phyloP scores from a whole-genome alignment of 306 rosid genomes.

The Inga oerstediana region DNA sequence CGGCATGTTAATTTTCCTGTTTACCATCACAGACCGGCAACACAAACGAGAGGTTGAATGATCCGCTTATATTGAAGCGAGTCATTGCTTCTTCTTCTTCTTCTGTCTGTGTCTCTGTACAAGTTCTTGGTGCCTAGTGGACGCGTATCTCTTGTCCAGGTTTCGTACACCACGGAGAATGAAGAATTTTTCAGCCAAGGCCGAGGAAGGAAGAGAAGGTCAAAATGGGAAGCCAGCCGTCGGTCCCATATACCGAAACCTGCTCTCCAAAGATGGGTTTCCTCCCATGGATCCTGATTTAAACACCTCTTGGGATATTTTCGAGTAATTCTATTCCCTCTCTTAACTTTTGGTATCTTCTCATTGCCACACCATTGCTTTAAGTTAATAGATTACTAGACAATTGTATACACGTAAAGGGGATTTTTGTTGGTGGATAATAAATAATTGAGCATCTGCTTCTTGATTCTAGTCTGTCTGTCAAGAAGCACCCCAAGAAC shows the following conservation, averaged over 20 bases:
- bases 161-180: slow-evolving; percentile 39
- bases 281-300: slow-evolving; percentile 68
- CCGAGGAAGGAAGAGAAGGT: slow-evolving; percentile 85
- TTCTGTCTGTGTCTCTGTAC: background rate
- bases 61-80: background rate
- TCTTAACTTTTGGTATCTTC: background rate
- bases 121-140: slow-evolving; percentile 1
- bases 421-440: background rate
- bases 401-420: background rate
- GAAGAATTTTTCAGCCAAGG: slow-evolving; percentile 66
- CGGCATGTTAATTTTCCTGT: background rate
- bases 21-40: background rate
- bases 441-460: background rate
- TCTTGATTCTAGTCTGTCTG: slow-evolving; percentile 56
- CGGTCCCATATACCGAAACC: slow-evolving; percentile 84
- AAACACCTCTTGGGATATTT: slow-evolving; percentile 78
- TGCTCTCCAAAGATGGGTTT: slow-evolving; percentile 52
- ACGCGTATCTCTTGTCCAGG: slow-evolving; percentile 25
- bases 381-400: background rate
- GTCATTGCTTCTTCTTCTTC: background rate
- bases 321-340: slow-evolving; percentile 53
- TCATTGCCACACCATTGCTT: background rate
- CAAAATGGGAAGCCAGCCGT: slow-evolving; percentile 63
- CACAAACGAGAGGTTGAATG: background rate
- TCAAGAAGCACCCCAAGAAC: slow-evolving; percentile 51